Evolutionary conservation across 2,329 filamentous ascomycete species (phyloP).

Genomic region (Cladophialophora psammophila): DNA sequence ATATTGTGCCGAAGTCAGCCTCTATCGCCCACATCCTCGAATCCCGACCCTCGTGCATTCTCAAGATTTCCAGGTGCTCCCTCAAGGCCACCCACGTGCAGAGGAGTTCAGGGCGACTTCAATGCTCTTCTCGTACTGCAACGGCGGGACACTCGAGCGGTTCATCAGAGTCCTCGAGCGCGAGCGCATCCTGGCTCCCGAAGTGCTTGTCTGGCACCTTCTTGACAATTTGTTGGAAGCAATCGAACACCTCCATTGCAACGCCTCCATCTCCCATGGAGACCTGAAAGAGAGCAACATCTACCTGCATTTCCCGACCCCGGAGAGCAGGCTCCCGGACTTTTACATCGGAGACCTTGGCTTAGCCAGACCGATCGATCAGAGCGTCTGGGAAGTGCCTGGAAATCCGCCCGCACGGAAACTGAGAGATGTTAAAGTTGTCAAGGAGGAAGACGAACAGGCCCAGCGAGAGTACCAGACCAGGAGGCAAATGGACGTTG

Average conservation of each 20-base stretch:
- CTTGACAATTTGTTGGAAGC: slow-evolving; percentile 23
- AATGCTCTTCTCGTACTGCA: slow-evolving; percentile 27
- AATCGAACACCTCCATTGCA: slow-evolving; percentile 19
- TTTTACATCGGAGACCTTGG: slow-evolving; percentile 27
- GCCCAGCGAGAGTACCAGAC: neutral
- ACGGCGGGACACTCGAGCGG: slow-evolving; percentile 25
- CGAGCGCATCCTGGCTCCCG: slow-evolving; percentile 7
- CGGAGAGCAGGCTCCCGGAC: slow-evolving; percentile 20
- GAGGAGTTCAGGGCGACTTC: slow-evolving; percentile 14
- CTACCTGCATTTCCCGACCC: slow-evolving; percentile 25
- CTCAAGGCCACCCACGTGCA: neutral
- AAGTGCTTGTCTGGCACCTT: slow-evolving; percentile 17
- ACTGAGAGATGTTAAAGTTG: neutral
- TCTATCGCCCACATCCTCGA: slow-evolving; percentile 17
- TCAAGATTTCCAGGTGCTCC: slow-evolving; percentile 9
- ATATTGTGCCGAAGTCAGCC: slow-evolving; percentile 18
- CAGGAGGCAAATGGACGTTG: neutral
- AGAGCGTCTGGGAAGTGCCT: slow-evolving; percentile 1
- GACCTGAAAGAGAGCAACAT: slow-evolving; percentile 27
- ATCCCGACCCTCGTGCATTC: slow-evolving; percentile 16
- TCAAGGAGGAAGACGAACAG: neutral
- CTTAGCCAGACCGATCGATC: neutral
- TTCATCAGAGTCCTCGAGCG: slow-evolving; percentile 9
- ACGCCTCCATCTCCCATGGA: slow-evolving; percentile 2
- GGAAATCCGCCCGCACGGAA: slow-evolving; percentile 2